These are phyloP conservation scores for Paracamarosporium sp. DNA, from an alignment of 2,329 filamentous ascomycete species.

Conservation along the genomic window DNA sequence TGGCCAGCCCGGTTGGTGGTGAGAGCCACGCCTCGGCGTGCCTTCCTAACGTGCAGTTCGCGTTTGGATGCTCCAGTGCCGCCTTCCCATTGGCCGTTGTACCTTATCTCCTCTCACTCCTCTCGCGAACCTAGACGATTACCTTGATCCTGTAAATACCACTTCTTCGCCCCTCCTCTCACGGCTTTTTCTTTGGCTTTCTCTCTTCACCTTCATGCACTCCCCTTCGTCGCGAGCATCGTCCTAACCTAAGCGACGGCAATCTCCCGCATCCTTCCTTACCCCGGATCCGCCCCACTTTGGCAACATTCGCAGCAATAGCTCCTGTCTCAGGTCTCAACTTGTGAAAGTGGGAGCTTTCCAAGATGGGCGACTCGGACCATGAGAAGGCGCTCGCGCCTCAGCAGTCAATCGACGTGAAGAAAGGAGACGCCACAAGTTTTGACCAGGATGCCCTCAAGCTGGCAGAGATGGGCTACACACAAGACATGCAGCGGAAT, in stretches of 20 bases:
- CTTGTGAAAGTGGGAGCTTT: neutral
- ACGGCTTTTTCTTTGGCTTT: neutral
- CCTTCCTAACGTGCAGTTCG: neutral
- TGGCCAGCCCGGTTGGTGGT: conserved; percentile 2
- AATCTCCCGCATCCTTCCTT: neutral
- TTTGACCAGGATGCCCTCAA: conserved; percentile 51
- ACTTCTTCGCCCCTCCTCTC: neutral
- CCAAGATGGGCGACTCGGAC: conserved; percentile 13
- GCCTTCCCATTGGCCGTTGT: neutral
- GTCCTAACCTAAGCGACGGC: conserved; percentile 1
- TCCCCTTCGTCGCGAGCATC: neutral
- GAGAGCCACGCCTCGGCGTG: neutral
- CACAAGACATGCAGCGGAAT: conserved; percentile 56
- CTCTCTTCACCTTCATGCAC: neutral
- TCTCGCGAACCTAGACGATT: neutral
- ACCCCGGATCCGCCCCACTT: neutral
- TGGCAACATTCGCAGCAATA: neutral
- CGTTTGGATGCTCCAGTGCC: neutral
- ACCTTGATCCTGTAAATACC: neutral
- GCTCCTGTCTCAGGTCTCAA: neutral
- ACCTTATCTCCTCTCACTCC: neutral
- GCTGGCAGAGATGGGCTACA: conserved; percentile 57
- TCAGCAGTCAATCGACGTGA: conserved; percentile 15
- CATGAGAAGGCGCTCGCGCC: conserved; percentile 21
- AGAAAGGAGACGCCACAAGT: conserved; percentile 10